phyloP scores from a whole-genome alignment of 495 filamentous ascomycete genomes.

The Aspergillus leporis region DNA sequence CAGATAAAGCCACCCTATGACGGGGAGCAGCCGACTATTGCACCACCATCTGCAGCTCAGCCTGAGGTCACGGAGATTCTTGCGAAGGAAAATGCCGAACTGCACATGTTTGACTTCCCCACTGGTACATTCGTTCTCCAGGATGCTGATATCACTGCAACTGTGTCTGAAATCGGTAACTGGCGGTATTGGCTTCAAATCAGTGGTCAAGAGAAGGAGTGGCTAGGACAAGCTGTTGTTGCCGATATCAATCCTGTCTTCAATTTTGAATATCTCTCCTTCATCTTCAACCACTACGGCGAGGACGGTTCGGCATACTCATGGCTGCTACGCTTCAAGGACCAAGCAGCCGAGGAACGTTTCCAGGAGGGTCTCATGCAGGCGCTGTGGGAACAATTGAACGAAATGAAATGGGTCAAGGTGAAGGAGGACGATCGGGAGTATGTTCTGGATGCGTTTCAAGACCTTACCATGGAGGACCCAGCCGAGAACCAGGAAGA shows the following conservation, averaged over 20 bases:
- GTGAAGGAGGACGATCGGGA: constrained; percentile 88
- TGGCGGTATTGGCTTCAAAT: constrained; percentile 99
- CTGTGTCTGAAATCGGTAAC: constrained; percentile 80
- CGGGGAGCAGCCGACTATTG: constrained; percentile 32
- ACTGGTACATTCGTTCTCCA: constrained; percentile 82
- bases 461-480: constrained; percentile 92
- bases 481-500: constrained; percentile 60
- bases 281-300: constrained; percentile 97
- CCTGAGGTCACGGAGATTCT: constrained; percentile 74
- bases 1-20: constrained; percentile 33
- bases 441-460: constrained; percentile 94
- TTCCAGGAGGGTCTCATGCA: constrained; percentile 96
- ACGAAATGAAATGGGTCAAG: constrained; percentile 92
- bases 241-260: constrained; percentile 97
- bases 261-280: constrained; percentile 96
- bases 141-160: constrained; percentile 70
- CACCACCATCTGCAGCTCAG: constrained; percentile 59
- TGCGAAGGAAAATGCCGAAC: constrained; percentile 73
- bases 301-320: constrained; percentile 89
- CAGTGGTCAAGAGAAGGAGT: constrained; percentile 70
- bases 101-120: constrained; percentile 90
- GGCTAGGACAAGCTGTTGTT: constrained; percentile 83
- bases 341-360: constrained; percentile 72
- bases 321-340: constrained; percentile 91
- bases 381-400: constrained; percentile 95